phyloP scores from a whole-genome alignment of 2,329 filamentous ascomycete genomes.

The Xylaria sp. region DNA sequence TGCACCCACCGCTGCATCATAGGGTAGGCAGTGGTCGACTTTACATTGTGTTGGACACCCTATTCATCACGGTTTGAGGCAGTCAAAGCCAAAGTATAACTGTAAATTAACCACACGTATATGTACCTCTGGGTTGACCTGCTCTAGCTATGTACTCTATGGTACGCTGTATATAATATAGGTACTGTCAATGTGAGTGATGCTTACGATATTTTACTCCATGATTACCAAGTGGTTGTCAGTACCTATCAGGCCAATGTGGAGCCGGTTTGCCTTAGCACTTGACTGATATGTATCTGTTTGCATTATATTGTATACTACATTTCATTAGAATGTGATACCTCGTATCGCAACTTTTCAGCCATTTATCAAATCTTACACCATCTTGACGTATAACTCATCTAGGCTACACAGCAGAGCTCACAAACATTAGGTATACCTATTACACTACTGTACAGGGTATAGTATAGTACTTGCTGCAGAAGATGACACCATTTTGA shows the following conservation, averaged over 20 bases:
- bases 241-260: not conserved
- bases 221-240: not conserved
- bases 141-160: not conserved
- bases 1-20: not conserved
- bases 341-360: not conserved
- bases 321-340: not conserved
- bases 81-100: no score
- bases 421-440: not conserved
- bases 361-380: not conserved
- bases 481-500: not conserved
- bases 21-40: no score
- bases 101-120: not conserved
- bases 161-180: no score
- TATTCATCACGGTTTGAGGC: not conserved
- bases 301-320: not conserved
- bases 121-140: slow-evolving; percentile 1
- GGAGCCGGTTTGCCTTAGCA: not conserved
- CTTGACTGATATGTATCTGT: not conserved
- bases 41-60: not conserved
- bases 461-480: not conserved
- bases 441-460: not conserved
- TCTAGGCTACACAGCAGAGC: not conserved
- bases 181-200: not conserved
- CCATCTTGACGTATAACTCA: not conserved
- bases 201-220: not conserved